phyloP scores from a whole-genome alignment of 2,329 filamentous ascomycete species.

The Paracoccidioides brasiliensis region DNA sequence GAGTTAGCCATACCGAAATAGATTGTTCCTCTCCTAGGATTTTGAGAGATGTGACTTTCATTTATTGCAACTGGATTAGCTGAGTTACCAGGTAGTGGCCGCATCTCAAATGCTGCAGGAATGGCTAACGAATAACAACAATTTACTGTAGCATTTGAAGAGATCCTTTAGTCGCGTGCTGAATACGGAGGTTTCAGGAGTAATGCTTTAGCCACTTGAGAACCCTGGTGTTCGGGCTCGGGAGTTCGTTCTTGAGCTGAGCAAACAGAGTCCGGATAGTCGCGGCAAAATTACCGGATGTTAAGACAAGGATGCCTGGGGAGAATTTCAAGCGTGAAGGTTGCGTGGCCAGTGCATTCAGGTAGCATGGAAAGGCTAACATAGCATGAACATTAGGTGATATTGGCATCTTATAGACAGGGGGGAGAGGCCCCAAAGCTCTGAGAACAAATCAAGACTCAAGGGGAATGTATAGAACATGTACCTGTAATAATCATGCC shows the following conservation, averaged over 20 bases:
- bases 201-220: neutral
- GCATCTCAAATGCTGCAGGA: neutral
- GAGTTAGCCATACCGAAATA: neutral
- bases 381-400: neutral
- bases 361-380: neutral
- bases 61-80: too few species aligned
- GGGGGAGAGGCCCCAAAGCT: neutral
- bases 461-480: neutral
- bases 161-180: neutral
- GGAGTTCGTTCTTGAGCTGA: neutral
- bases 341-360: neutral
- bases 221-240: too few species aligned
- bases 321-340: neutral
- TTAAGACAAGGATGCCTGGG: neutral
- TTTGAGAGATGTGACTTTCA: too few species aligned
- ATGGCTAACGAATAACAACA: neutral
- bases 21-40: neutral
- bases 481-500: neutral
- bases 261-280: neutral
- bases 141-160: neutral
- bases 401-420: neutral
- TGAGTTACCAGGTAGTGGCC: neutral
- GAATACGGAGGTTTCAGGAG: neutral
- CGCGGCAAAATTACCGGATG: neutral
- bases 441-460: neutral